A percentile compares a stretch with the other conserved stretches of the same genome.
Conservation (phyloP, 1,284 basidiomycete genomes). For the Sanghuangporus sanghuang region DNA sequence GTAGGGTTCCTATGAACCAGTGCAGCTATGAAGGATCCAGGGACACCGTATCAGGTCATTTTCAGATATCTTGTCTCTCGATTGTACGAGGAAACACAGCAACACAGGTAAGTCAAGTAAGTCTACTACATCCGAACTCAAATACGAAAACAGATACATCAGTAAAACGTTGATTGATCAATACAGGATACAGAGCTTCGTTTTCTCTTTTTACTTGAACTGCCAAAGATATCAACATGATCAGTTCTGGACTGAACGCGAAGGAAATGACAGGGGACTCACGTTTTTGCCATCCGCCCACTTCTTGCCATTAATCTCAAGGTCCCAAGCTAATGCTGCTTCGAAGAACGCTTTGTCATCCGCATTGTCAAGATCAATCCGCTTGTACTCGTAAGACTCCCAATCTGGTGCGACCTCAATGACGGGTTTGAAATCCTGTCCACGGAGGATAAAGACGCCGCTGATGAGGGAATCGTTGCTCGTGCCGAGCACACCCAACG, state of each 20-base stretch:
- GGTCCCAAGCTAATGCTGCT: conserved; percentile 86
- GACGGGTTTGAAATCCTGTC: conserved; percentile 63
- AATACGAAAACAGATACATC: not conserved
- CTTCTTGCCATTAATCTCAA: conserved; percentile 78
- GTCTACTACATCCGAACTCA: conserved; percentile 12
- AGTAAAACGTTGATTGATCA: not conserved
- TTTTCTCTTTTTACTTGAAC: conserved; percentile 14
- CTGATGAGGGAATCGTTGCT: conserved; percentile 73
- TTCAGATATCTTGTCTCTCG: not conserved
- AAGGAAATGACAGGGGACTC: conserved; percentile 29
- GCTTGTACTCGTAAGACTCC: conserved; percentile 84
- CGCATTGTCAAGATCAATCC: conserved; percentile 60
- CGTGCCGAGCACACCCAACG: conserved; percentile 85
- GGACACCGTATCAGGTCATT: too few species aligned
- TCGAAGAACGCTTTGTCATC: conserved; percentile 88
- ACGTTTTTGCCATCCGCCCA: conserved; percentile 88
- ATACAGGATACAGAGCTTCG: not conserved
- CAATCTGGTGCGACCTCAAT: conserved; percentile 87
- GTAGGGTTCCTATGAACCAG: not conserved
- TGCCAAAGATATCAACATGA: not conserved
- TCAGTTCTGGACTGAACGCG: not conserved
- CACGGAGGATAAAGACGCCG: conserved; percentile 82
- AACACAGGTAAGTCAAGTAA: conserved; percentile 8
- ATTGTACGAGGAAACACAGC: not conserved
- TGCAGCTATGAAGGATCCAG: too few species aligned